A percentile compares a stretch with the other conserved stretches of the same genome.
These are phyloP conservation scores for Logfia minima DNA, from an alignment of 129 eudicot species.

Conservation along the genomic window DNA sequence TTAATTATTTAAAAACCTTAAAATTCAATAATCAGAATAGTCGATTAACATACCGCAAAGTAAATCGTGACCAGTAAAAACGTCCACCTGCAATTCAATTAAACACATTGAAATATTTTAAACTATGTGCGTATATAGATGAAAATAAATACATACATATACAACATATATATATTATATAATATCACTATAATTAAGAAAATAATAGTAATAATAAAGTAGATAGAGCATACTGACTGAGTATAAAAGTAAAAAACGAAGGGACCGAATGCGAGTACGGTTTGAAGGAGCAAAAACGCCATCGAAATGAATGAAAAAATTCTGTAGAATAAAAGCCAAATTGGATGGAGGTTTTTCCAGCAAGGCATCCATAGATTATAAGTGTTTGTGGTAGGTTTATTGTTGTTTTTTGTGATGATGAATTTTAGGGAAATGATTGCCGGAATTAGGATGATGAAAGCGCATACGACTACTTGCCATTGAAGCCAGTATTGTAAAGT, in stretches of 20 bases:
- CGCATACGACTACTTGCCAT: conserved; percentile 73
- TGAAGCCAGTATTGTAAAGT: conserved; percentile 56
- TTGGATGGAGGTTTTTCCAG: conserved; percentile 65
- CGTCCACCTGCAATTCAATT: conserved; percentile 68
- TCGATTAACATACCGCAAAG: conserved; percentile 61
- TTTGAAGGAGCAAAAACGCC: conserved; percentile 53
- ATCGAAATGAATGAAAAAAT: conserved; percentile 55
- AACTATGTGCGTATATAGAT: background rate
- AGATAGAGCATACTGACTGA: conserved; percentile 43
- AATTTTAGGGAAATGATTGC: conserved; percentile 29
- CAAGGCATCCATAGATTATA: conserved; percentile 66
- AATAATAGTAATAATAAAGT: background rate
- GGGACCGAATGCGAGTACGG: conserved; percentile 37
- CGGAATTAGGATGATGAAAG: conserved; percentile 57
- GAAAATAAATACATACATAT: too few relatives aligned
- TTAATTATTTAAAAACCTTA: background rate
- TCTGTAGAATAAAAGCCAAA: conserved; percentile 63
- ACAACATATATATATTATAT: too few relatives aligned
- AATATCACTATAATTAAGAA: too few relatives aligned
- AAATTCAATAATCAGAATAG: background rate
- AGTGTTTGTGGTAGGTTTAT: background rate
- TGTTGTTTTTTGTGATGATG: conserved; percentile 25
- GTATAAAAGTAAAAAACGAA: conserved; percentile 82
- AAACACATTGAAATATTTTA: background rate
- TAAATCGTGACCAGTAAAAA: conserved; percentile 63